phyloP scores from a whole-genome alignment of 768 basidiomycete species.

The Amyloporia xantha region DNA sequence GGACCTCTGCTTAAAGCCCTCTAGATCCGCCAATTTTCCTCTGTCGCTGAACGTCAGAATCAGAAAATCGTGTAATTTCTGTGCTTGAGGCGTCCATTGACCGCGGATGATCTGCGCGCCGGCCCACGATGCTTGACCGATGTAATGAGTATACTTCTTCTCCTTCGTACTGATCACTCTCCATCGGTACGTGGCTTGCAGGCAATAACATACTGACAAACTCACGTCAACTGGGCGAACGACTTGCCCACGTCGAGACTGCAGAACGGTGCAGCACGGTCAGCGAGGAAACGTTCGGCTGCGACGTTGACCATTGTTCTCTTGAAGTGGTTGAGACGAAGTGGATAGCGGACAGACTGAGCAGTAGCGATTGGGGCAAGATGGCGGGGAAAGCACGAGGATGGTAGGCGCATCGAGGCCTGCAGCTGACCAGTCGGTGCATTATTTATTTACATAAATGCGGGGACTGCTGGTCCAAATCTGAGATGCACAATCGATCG shows the following conservation, averaged over 20 bases:
- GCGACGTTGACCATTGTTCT: conserved; percentile 30
- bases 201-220: background rate
- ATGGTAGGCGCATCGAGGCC: background rate
- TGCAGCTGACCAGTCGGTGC: no score
- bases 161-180: conserved; percentile 49
- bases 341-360: background rate
- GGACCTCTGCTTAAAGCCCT: conserved; percentile 43
- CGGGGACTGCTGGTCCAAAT: background rate
- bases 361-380: background rate
- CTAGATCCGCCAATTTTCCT: conserved; percentile 52
- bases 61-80: conserved; percentile 63
- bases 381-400: background rate
- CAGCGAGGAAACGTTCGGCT: conserved; percentile 65
- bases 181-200: background rate
- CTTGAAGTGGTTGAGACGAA: background rate
- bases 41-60: conserved; percentile 60
- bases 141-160: conserved; percentile 72
- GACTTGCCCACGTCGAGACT: conserved; percentile 60
- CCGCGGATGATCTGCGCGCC: conserved; percentile 79
- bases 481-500: background rate
- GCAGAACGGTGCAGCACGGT: conserved; percentile 71
- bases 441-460: no score
- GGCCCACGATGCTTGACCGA: conserved; percentile 73
- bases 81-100: conserved; percentile 74
- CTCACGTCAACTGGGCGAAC: conserved; percentile 62